phyloP scores from a whole-genome alignment of 176 grass and related monocot species.

The sorghum (Sorghum bicolor) region DNA sequence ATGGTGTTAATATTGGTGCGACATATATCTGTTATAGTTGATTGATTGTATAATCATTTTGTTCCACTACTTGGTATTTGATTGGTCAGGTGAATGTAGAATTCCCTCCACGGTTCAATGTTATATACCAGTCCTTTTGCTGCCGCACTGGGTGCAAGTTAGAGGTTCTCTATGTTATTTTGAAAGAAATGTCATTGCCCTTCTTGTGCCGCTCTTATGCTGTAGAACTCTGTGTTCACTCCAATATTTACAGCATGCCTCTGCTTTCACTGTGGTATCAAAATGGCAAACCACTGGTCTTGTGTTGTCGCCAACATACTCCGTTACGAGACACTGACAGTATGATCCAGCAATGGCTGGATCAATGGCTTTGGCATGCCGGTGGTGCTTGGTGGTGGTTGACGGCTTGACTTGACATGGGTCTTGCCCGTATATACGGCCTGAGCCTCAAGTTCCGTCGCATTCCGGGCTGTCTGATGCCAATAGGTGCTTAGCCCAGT shows the following conservation, averaged over 20 bases:
- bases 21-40: slow-evolving; percentile 34
- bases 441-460: too few relatives aligned
- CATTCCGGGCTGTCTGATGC: too few relatives aligned
- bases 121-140: neutral
- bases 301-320: too few relatives aligned
- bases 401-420: neutral
- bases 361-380: too few relatives aligned
- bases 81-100: slow-evolving; percentile 27
- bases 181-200: neutral
- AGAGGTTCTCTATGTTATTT: neutral
- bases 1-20: slow-evolving; percentile 46
- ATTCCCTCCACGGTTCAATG: slow-evolving; percentile 22
- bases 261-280: neutral
- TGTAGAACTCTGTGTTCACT: neutral
- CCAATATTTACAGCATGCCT: neutral
- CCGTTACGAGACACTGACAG: neutral
- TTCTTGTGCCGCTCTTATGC: neutral
- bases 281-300: neutral
- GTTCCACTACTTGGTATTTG: slow-evolving; percentile 23
- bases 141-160: neutral
- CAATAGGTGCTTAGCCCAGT: too few relatives aligned
- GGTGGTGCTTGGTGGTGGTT: neutral
- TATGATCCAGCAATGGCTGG: neutral
- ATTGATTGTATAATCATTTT: slow-evolving; percentile 34
- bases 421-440: too few relatives aligned